Evolutionary conservation across 2,329 filamentous ascomycete species (phyloP), one percentile per base, ranked within the genome.

Genomic region (Blumeria graminis): DNA sequence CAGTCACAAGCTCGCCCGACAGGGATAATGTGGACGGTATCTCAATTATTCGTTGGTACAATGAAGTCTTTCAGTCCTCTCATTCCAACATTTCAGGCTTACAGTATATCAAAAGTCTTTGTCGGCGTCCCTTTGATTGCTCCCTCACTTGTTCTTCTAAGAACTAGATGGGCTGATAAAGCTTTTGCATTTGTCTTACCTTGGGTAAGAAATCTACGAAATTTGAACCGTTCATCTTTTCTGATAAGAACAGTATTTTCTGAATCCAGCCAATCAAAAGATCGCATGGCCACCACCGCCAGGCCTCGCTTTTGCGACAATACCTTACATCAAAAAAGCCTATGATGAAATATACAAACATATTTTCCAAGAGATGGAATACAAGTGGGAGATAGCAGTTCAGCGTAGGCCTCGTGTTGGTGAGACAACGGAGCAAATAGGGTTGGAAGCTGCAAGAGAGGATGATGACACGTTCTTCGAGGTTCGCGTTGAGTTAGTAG

Each of bases 121-220:
- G 62, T 82, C 33, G 80, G 80, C 1, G 67, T 86, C 3, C 79
- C 82, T 1, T 70, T 85, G 6, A 83, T 89, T 57, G 82, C 80
- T 0, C 72, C 82, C 10, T 73, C 78, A 1, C 71, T 89, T 8
- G 72, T 87, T 10, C 72, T 83, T n/a, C 81, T 81, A 18, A 73
- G 84, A 36, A 79, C 81, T 32, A 74, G 71, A 1, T 71, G 82
- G 52, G 76, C 77, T 34, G 82, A 86, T 53, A 58, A 59, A 45
- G 56, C 60, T 3, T 66, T 65, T 56, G 58, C 68, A 1, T 54
- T 69, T 14, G 57, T 69, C 7, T 64, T 70, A 33, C 65, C 69
- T 35, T 57, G 61, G 41, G 65, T 67, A 63, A 59, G 64, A 58
- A 46, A 46, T 22, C 35, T n/a, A 13, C 28, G 28, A 41, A 22